Evolutionary conservation across 768 basidiomycete species (phyloP), one percentile per base, ranked within the genome.

Genomic region (Austroboletus festivus): DNA sequence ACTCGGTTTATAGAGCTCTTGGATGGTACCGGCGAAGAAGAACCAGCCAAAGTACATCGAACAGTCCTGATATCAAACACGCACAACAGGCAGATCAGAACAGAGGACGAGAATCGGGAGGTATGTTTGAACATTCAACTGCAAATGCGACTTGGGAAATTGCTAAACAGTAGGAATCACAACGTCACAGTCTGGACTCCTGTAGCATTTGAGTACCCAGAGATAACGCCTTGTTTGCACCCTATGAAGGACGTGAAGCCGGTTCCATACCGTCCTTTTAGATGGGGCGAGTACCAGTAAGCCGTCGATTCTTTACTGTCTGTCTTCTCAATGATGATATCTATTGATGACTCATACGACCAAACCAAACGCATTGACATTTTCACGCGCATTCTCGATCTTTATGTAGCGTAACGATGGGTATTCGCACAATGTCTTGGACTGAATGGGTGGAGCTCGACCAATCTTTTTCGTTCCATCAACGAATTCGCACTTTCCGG

Each of bases 391-490:
- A n/a, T n/a, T 5, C 12, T 5, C 16, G 10, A 16, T 2, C 5
- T 28, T 39, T 34, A 12, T 16, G 7, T 42, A 86, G 84, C 52
- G 75, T 86, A 19, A 87, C 83, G 24, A 87, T 87, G 85, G 85
- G 82, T 51, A 79, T 86, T 55, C 76, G 82, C 21, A 72, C 64
- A 41, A 86, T 89, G 85, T 71, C 71, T 8, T 89, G 83, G 82
- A 71, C 75, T 16, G 80, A 85, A 44, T 89, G 88, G 86, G 82
- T 88, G 44, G 85, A 89, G 70, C 72, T 87, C 26, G 86, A 89
- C 65, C 71, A 77, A 45, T 71, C 79, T 42, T 85, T 81, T 58
- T 63, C 69, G 12, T 55, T 57, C 23, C 83, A 83, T 57, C 78
- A 86, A 60, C 69, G 67, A 12, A 81, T 91, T 40, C 79, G 80